A percentile compares a stretch with the other conserved stretches of the same genome.
These are phyloP conservation scores for Misopates orontium DNA, from an alignment of 257 asterid species.

Conservation along the genomic window DNA sequence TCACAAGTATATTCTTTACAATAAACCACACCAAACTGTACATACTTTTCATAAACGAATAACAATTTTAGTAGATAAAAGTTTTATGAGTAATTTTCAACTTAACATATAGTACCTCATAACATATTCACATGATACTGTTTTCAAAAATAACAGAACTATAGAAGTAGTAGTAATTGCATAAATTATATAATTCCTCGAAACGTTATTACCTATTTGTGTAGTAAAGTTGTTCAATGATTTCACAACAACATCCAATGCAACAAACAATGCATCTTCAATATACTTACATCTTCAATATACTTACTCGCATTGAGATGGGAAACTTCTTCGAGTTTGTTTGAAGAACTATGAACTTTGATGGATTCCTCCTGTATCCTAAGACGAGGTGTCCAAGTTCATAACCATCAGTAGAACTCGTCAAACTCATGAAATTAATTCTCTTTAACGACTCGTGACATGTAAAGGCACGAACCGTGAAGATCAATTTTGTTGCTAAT, in stretches of 20 bases:
- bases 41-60: too few relatives aligned
- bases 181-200: too few relatives aligned
- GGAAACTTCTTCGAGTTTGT: constrained; percentile 30
- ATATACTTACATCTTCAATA: constrained; percentile 16
- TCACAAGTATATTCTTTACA: too few relatives aligned
- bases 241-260: constrained; percentile 35
- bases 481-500: constrained; percentile 18
- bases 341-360: constrained; percentile 30
- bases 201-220: too few relatives aligned
- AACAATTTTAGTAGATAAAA: too few relatives aligned
- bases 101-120: too few relatives aligned
- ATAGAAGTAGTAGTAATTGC: too few relatives aligned
- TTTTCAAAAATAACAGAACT: too few relatives aligned
- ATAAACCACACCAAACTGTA: too few relatives aligned
- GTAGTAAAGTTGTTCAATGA: too few relatives aligned
- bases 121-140: too few relatives aligned
- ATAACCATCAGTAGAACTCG: constrained; percentile 9
- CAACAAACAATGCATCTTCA: constrained; percentile 26
- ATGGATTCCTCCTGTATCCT: constrained; percentile 26
- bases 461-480: constrained; percentile 28
- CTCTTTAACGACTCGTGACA: constrained; percentile 25
- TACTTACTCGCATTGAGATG: constrained; percentile 19
- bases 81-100: too few relatives aligned
- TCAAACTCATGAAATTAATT: constrained; percentile 25
- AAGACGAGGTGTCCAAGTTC: constrained; percentile 36